A percentile compares a stretch with the other conserved stretches of the same genome.
Conservation (phyloP, 441 rosid genomes). For the Corymbia citriodora region DNA sequence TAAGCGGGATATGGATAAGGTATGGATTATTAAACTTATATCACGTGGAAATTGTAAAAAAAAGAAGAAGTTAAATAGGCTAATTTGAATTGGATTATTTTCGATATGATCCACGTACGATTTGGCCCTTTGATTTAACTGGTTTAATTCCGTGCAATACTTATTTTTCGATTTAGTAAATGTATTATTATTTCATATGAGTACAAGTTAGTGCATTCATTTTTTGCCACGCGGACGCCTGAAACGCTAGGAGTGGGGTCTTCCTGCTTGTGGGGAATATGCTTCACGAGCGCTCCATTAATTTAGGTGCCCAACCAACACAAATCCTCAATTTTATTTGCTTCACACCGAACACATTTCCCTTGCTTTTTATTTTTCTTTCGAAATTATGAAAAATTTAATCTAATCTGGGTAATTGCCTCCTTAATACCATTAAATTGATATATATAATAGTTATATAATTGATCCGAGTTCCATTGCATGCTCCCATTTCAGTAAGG, state of each 20-base stretch:
- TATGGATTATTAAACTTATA: rapidly evolving
- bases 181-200: background rate
- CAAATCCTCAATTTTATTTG: background rate
- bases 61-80: rapidly evolving
- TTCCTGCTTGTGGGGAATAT: background rate
- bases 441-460: too few relatives aligned
- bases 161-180: background rate
- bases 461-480: background rate
- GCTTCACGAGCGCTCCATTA: background rate
- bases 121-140: too few relatives aligned
- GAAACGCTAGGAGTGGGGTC: background rate
- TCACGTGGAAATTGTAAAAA: rapidly evolving
- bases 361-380: background rate
- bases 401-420: background rate
- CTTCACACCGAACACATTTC: rapidly evolving
- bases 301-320: background rate
- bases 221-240: background rate
- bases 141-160: background rate
- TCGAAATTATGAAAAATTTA: too few relatives aligned
- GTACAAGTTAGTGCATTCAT: background rate
- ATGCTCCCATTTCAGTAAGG: background rate
- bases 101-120: too few relatives aligned
- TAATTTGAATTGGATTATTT: too few relatives aligned
- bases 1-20: too few relatives aligned
- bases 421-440: background rate